Evolutionary conservation across 1,284 basidiomycete genomes (phyloP).

Genomic region (Acaromyces ingoldii): DNA sequence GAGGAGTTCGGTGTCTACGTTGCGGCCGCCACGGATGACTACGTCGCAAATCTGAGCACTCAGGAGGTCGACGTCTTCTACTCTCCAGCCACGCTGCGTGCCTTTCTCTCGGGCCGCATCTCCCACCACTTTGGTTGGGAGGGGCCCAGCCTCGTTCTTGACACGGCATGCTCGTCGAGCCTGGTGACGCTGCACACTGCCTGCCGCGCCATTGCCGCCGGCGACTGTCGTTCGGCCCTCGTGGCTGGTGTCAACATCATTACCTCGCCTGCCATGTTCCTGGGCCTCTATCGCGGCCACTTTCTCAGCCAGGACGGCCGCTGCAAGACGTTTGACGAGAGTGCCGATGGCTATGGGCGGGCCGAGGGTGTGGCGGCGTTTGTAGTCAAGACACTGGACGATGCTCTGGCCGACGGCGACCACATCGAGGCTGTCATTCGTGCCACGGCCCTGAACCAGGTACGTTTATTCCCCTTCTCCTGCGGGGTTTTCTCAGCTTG

Average conservation of each 20-base stretch:
- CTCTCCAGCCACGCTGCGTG: neutral
- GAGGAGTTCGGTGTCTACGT: constrained; percentile 1
- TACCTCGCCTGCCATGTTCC: constrained; percentile 8
- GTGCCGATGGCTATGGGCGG: constrained; percentile 18
- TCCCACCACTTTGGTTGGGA: constrained; percentile 5
- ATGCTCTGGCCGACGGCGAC: constrained; percentile 11
- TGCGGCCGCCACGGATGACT: constrained; percentile 1
- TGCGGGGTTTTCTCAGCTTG: no score
- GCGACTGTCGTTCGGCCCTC: constrained; percentile 21
- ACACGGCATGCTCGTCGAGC: neutral
- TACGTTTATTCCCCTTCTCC: no score
- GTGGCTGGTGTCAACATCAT: constrained; percentile 18
- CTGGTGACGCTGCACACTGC: constrained; percentile 1
- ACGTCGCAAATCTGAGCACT: neutral
- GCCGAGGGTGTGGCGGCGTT: constrained; percentile 18
- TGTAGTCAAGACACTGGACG: constrained; percentile 16
- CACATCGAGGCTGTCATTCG: constrained; percentile 17
- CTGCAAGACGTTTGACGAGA: constrained; percentile 19
- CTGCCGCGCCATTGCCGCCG: constrained; percentile 10
- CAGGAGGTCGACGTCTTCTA: neutral
- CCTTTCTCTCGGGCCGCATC: neutral
- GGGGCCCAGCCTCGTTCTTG: neutral
- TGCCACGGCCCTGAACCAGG: no score
- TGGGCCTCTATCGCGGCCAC: constrained; percentile 12
- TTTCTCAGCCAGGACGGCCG: constrained; percentile 14